Base-by-base conservation (phyloP, 2,329 filamentous ascomycete species). In the Stachybotrys chartarum region DNA sequence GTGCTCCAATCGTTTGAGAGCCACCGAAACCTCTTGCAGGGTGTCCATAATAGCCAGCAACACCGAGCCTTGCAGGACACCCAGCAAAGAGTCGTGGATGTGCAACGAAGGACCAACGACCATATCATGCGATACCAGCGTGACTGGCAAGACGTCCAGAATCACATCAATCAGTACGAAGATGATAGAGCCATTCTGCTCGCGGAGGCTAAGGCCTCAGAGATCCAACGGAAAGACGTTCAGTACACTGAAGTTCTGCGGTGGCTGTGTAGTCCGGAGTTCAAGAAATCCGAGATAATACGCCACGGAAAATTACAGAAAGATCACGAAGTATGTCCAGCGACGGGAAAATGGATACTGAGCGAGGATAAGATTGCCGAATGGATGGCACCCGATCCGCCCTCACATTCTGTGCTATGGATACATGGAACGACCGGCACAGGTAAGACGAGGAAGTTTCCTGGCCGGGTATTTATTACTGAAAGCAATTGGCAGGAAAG, bases 401-500 rank as follows among this genome's bases (percentile, higher is more conserved):
- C 57, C 1, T 31, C 54, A 10, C 17, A 52, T 35, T 54, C 55
- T 7, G 24, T 52, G 5, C 17, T 58, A 12, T 58, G 57, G 55
- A 45, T 58, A 12, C 35, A 57, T 24, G 57, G 57, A 7, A 53
- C 51, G 31, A 57, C 54, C n/a, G 59, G 59, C 8, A 54, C 56
- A n/a, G 57, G 58, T 60, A 47, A 10, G 52, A 10, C 6, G 24
- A 24, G 24, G 24, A 24, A 24, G 24, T 24, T 24, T 24, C 4
- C 24, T 24, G 24, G 24, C 24, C 24, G 24, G 24, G 24, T 24
- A 24, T 24, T 24, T 24, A 24, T 24, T 24, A 24, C 6, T 3
- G 8, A 18, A n/a, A 6, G 45, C n/a, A 14, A 5, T 48, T 1
- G 49, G 7, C 48, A 74, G 73, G 74, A 3, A 78, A 78, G 63